These are phyloP conservation scores for Corallochytrium limacisporum DNA, from an alignment of 78 protist genomes.

Conservation along the genomic window DNA sequence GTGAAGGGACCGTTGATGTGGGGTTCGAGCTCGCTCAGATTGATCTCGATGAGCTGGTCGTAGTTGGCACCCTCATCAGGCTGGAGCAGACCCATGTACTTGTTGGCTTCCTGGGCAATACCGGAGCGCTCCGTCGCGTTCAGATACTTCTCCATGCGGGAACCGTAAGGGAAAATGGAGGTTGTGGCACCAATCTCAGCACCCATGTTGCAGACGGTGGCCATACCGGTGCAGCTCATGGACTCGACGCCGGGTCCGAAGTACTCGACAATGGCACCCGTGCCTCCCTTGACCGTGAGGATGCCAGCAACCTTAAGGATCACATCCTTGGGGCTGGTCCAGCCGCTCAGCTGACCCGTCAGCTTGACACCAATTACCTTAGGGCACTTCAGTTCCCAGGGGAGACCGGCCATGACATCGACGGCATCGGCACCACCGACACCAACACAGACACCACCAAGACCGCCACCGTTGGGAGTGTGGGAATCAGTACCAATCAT, in stretches of 20 bases:
- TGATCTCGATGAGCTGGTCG: constrained; percentile 73
- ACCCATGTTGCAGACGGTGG: constrained; percentile 93
- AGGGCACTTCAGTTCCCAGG: constrained; percentile 89
- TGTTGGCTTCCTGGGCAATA: constrained; percentile 35
- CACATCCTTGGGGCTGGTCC: constrained; percentile 83
- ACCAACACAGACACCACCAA: constrained; percentile 71
- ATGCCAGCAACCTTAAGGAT: constrained; percentile 78
- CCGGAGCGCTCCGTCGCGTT: constrained; percentile 60
- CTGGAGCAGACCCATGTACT: constrained; percentile 15
- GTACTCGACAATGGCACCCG: constrained; percentile 82
- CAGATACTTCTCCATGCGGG: constrained; percentile 64
- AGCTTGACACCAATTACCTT: constrained; percentile 86
- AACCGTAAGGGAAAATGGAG: constrained; percentile 87
- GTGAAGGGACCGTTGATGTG: constrained; percentile 93
- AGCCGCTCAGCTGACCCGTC: constrained; percentile 58
- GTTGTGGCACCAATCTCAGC: constrained; percentile 94
- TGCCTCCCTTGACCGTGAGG: constrained; percentile 80
- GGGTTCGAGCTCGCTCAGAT: constrained; percentile 72
- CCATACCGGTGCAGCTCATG: constrained; percentile 81
- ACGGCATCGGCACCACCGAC: constrained; percentile 96
- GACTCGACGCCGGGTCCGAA: constrained; percentile 65
- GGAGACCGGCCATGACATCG: constrained; percentile 79
- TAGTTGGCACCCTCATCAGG: constrained; percentile 58
- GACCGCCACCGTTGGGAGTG: constrained; percentile 82
- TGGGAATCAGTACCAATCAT: constrained; percentile 81